Percentiles rank a stretch among this genome's conserved stretches.
phyloP scores from a whole-genome alignment of 345 rosid species.

The Eucalyptus tenuipes region DNA sequence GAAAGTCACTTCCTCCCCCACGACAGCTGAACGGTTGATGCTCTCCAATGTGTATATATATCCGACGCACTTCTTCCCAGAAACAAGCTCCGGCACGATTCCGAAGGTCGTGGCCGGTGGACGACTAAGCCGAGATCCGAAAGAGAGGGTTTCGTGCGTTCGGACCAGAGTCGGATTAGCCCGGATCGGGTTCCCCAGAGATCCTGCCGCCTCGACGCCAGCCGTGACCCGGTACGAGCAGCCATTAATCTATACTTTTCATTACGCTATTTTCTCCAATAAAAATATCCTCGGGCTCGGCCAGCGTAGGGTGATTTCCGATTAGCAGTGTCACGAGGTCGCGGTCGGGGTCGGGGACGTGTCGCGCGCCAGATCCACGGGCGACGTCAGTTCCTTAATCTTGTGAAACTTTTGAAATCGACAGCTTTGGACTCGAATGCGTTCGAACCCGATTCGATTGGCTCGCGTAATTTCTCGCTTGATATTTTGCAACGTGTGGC shows the following conservation, averaged over 20 bases:
- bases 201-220: too few species aligned
- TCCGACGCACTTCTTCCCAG: neutral
- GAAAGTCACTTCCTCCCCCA: neutral
- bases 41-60: neutral
- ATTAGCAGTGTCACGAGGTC: neutral
- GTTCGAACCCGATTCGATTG: neutral
- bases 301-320: neutral
- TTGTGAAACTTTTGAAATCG: neutral
- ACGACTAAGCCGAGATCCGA: neutral
- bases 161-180: neutral
- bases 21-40: neutral
- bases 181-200: neutral
- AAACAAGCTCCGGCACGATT: neutral
- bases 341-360: neutral
- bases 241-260: neutral
- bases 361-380: neutral
- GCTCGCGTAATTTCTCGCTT: neutral
- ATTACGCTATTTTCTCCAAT: neutral
- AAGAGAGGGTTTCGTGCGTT: neutral
- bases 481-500: slow-evolving; percentile 2
- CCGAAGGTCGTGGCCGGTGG: neutral
- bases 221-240: neutral
- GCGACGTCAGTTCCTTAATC: neutral
- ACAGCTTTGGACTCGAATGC: neutral
- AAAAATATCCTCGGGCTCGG: neutral